Percentiles rank a stretch among this genome's conserved stretches.
Conservation (phyloP, 208 protist species). For the Crithidia thermophila region DNA sequence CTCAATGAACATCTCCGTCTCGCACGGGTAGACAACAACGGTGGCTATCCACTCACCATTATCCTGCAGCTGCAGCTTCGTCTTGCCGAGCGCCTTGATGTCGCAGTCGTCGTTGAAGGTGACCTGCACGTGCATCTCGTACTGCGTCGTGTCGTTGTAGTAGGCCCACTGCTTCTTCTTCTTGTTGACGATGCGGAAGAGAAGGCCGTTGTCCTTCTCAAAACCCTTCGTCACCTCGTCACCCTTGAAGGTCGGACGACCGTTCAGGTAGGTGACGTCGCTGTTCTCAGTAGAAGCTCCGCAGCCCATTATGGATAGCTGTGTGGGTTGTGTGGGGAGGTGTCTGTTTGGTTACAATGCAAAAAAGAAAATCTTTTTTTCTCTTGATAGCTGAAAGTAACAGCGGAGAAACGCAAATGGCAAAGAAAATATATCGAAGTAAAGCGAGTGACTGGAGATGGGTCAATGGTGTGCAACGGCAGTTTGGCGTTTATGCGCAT, state of each 20-base stretch:
- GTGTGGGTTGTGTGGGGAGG: neutral
- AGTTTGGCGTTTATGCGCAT: too few relatives aligned
- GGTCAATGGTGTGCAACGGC: too few relatives aligned
- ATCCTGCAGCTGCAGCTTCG: slow-evolving; percentile 57
- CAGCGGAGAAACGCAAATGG: neutral
- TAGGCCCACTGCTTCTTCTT: slow-evolving; percentile 85
- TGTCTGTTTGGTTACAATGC: neutral
- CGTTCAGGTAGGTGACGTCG: slow-evolving; percentile 62
- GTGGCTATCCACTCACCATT: slow-evolving; percentile 60
- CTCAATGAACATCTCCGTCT: slow-evolving; percentile 88
- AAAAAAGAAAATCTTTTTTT: neutral
- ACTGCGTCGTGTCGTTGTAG: slow-evolving; percentile 89
- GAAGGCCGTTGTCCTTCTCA: slow-evolving; percentile 78
- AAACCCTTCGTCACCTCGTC: slow-evolving; percentile 76
- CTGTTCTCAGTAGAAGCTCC: slow-evolving; percentile 48
- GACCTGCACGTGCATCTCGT: slow-evolving; percentile 82
- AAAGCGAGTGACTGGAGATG: slow-evolving; percentile 6
- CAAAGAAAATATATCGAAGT: slow-evolving; percentile 2
- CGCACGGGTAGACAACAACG: slow-evolving; percentile 67
- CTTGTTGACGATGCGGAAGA: slow-evolving; percentile 85
- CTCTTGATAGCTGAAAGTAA: neutral
- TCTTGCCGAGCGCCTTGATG: slow-evolving; percentile 78
- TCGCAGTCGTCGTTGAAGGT: slow-evolving; percentile 78
- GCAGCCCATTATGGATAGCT: slow-evolving; percentile 72
- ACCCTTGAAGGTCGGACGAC: slow-evolving; percentile 69